Evolutionary conservation across 73 alveolate species (phyloP).

Genomic region (Paramecium sexaurelia): DNA sequence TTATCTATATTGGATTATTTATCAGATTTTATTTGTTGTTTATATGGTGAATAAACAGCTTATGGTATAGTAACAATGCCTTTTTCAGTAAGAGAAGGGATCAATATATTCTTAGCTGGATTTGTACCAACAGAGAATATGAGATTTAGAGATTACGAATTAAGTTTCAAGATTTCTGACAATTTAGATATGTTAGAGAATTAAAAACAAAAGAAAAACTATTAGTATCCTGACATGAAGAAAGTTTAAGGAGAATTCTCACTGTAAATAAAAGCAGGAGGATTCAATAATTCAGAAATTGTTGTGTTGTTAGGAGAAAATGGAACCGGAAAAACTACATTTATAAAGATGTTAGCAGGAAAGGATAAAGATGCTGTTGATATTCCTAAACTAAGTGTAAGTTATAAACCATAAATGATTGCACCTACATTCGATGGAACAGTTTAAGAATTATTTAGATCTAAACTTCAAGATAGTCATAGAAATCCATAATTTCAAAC

Average conservation of each 20-base stretch:
- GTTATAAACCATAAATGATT: slow-evolving; percentile 96
- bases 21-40: slow-evolving; percentile 98
- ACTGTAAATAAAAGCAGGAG: slow-evolving; percentile 89
- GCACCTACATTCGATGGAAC: slow-evolving; percentile 96
- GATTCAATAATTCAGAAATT: slow-evolving; percentile 93
- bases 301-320: slow-evolving; percentile 97
- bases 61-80: slow-evolving; percentile 99
- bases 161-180: slow-evolving; percentile 93
- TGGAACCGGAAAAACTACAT: slow-evolving; percentile 99
- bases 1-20: slow-evolving; percentile 97
- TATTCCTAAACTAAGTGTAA: slow-evolving; percentile 91
- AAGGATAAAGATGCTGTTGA: slow-evolving; percentile 79
- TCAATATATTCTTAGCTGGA: slow-evolving; percentile 98
- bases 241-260: slow-evolving; percentile 85
- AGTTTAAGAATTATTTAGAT: slow-evolving; percentile 84
- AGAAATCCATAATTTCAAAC: slow-evolving; percentile 91
- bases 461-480: slow-evolving; percentile 82
- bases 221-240: slow-evolving; percentile 90
- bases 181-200: slow-evolving; percentile 67
- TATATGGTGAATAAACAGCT: slow-evolving; percentile 98
- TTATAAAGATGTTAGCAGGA: slow-evolving; percentile 98
- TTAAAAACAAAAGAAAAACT: slow-evolving; percentile 70
- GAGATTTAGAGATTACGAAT: slow-evolving; percentile 97
- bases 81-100: slow-evolving; percentile 99
- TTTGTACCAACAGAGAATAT: slow-evolving; percentile 99